Base-by-base conservation (phyloP, 2,329 filamentous ascomycete species). In the Botrytis pseudocinerea region DNA sequence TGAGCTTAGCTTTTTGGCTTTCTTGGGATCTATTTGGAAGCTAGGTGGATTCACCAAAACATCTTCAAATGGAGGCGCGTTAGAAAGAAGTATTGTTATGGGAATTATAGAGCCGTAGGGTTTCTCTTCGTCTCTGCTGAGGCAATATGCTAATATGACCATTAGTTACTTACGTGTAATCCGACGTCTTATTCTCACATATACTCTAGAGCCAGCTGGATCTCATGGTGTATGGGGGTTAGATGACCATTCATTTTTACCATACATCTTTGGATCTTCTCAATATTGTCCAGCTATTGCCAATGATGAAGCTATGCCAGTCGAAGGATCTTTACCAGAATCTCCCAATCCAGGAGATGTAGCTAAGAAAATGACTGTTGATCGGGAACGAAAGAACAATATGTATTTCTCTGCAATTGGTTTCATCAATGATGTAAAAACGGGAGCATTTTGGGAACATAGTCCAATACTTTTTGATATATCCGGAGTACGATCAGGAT, bases 141-240 rank as follows among this genome's bases (percentile, higher is more conserved):
- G 22, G 32, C 60, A 71, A 62, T 14, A 51, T 74, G 57, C 75
- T 74, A 73, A 59, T 73, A 68, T 20, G 18, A 42, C 9, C 42
- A 16, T 40, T 78, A 94, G 92, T 59, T 97, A 97, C 79, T 85
- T 97, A n/a, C 84, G 85, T 46, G 90, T 98, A 2, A 86, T 97
- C 63, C 91, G 96, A 57, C 90, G 88, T 60, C 86, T 99, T 16
- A 98, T 99, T 78, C 85, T 93, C 69, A 95, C 91, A 3, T 99
- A 98, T 81, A 98, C 91, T 0, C 88, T 99, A 32, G 96, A 99
- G 80, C 96, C 96, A 6, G 96, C 96, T 9, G 96, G 96, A 3
- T 97, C 95, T 1, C 96, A 98, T 80, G 96, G 96, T 4, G 96
- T 99, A 32, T 99, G 96, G 96, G 96, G 96, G 32, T 87, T 99